Evolutionary conservation across 768 basidiomycete genomes (phyloP).

Genomic region (Pleurotus tuber-regium): DNA sequence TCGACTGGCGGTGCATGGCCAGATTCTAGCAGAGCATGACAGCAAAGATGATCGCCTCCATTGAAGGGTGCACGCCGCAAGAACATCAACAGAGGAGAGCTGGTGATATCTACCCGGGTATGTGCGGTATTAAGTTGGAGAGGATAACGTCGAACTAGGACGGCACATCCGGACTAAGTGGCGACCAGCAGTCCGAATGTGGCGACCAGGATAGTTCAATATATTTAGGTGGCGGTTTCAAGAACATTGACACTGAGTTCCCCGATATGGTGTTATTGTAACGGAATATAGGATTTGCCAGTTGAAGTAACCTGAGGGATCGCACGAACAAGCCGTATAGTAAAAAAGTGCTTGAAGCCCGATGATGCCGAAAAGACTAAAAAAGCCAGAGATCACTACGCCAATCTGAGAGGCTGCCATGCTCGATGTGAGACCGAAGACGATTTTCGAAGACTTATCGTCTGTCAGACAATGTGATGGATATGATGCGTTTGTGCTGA

Average conservation of each 20-base stretch:
- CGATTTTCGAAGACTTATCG: no score
- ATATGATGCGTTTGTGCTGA: no score
- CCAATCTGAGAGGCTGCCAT: constrained; percentile 19
- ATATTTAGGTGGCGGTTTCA: not conserved
- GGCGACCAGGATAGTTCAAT: not conserved
- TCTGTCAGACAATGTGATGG: no score
- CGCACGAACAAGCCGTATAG: constrained; percentile 12
- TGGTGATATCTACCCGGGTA: no score
- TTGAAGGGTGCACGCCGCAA: constrained; percentile 19
- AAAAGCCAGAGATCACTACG: constrained; percentile 22
- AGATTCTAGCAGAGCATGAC: constrained; percentile 30
- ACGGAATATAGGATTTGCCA: constrained; percentile 27
- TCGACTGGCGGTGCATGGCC: constrained; percentile 19
- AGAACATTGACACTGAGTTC: not conserved
- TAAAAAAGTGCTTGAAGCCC: constrained; percentile 24
- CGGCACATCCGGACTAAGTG: constrained; percentile 5
- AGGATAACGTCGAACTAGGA: not conserved
- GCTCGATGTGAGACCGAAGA: constrained; percentile 3
- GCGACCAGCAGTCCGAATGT: no score
- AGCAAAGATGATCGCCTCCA: constrained; percentile 30
- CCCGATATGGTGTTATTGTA: constrained; percentile 25
- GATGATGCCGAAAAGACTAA: constrained; percentile 26
- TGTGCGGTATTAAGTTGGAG: not conserved
- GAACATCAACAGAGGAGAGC: no score
- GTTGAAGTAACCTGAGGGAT: not conserved